Base-by-base conservation (phyloP, 352 stramenopile species). In the Blastocystis sp. region DNA sequence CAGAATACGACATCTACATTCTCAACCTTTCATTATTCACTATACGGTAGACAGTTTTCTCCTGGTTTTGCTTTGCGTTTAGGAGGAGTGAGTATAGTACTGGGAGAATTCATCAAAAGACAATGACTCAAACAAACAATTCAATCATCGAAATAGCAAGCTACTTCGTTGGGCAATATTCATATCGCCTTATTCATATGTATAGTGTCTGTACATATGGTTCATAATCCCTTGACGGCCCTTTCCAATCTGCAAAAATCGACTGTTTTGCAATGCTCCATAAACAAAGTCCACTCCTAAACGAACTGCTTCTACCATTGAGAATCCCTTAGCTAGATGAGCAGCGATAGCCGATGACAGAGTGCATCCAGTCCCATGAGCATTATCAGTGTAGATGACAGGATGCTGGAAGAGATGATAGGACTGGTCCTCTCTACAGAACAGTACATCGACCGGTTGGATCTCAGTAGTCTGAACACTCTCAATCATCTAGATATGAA, bases 301-400 rank as follows among this genome's bases (percentile, higher is more conserved):
- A 89, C 78, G 90, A 62, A 80, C 92, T 78, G 64, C 92, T 22
- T 59, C 68, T 22, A 13, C 7, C n/a, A 76, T 17, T 4, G 66
- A 27, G 9, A 17, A 56, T 48, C 90, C 94, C 58, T 93, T 90
- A n/a, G 95, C 95, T 37, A 96, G 92, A 68, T 94, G 91, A 9
- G 95, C 93, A 11, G 95, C 94, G 90, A 97, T 96, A 27, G 94
- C 93, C 0, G 94, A 95, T 9, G 94, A 95, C 17, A 98, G 91
- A 27, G 95, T 97, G 90, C 95, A 98, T 42, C 95, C 95, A 7
- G 95, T 98, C 62, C 95, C 95, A 91, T 96, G 94, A 13, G 93
- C 95, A 89, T 95, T 92, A 24, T 82, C 81, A 62, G 92, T 94
- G 33, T 84, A 84, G 35, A 84, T 35, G 19, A 51, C 22, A 35